A percentile compares a stretch with the other conserved stretches of the same genome.
These are phyloP conservation scores for Trichophaea hybrida DNA, from an alignment of 2,329 filamentous ascomycete species.

Conservation along the genomic window DNA sequence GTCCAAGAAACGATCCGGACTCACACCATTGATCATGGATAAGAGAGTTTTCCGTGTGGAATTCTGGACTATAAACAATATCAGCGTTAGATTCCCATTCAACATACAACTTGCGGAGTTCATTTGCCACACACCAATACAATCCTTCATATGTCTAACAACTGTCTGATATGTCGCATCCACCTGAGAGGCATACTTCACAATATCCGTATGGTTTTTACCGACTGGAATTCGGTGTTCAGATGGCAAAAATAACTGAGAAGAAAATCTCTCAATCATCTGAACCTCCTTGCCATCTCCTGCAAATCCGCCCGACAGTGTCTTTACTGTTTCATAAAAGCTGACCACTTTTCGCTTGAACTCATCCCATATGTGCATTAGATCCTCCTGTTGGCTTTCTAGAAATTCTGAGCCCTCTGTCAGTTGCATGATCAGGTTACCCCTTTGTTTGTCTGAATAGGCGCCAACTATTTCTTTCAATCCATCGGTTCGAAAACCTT, in stretches of 20 bases:
- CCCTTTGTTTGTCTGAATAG: neutral
- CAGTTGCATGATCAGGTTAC: neutral
- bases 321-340: constrained; percentile 5
- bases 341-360: constrained; percentile 2
- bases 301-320: neutral
- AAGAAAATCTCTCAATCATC: neutral
- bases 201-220: constrained; percentile 5
- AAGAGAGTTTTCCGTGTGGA: neutral
- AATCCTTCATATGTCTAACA: neutral
- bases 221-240: constrained; percentile 1
- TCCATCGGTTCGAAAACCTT: neutral
- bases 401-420: constrained; percentile 3
- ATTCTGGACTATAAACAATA: no score
- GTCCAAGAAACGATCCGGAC: neutral
- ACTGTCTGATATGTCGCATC: neutral
- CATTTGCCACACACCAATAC: neutral
- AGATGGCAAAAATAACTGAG: neutral
- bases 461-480: neutral
- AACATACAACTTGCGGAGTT: no score
- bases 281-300: neutral
- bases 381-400: neutral
- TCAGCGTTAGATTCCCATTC: no score
- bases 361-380: neutral
- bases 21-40: neutral
- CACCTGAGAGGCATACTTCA: neutral